A percentile compares a stretch with the other conserved stretches of the same genome.
Evolutionary conservation across 257 asterid genomes (phyloP).

Genomic region (Knoxia roxburghii): DNA sequence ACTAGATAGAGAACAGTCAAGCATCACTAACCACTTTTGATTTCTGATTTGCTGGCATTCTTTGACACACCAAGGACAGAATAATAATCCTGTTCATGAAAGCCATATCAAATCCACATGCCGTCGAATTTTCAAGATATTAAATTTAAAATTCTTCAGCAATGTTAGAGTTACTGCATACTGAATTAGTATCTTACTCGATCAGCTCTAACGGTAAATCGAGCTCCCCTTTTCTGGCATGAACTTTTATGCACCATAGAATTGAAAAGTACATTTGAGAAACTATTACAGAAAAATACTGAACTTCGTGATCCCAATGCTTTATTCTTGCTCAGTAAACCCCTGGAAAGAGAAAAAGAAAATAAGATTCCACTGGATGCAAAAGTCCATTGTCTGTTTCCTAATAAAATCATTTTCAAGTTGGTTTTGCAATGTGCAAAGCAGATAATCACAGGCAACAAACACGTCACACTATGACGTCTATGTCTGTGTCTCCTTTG

Average conservation of each 20-base stretch:
- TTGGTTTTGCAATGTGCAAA: no score
- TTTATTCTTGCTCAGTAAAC: constrained; percentile 52
- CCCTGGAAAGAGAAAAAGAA: constrained; percentile 33
- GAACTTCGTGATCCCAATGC: constrained; percentile 64
- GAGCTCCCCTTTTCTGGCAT: constrained; percentile 50
- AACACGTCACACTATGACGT: background rate
- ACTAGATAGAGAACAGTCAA: constrained; percentile 1
- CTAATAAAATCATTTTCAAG: background rate
- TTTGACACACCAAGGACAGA: constrained; percentile 87
- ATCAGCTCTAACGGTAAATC: constrained; percentile 78
- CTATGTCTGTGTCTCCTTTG: background rate
- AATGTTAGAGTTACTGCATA: background rate
- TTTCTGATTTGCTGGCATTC: constrained; percentile 79
- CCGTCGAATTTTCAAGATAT: background rate
- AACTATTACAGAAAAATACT: constrained; percentile 48
- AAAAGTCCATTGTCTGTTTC: background rate
- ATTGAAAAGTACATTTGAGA: constrained; percentile 47
- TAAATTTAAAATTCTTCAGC: background rate
- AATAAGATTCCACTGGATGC: background rate
- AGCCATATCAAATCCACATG: constrained; percentile 5
- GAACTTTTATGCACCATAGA: constrained; percentile 33
- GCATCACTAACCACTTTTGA: constrained; percentile 72
- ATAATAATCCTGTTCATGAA: constrained; percentile 67
- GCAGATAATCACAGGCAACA: background rate
- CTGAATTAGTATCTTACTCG: constrained; percentile 40